phyloP scores from a whole-genome alignment of 2,329 filamentous ascomycete species.

The Trichoderma sp. region DNA sequence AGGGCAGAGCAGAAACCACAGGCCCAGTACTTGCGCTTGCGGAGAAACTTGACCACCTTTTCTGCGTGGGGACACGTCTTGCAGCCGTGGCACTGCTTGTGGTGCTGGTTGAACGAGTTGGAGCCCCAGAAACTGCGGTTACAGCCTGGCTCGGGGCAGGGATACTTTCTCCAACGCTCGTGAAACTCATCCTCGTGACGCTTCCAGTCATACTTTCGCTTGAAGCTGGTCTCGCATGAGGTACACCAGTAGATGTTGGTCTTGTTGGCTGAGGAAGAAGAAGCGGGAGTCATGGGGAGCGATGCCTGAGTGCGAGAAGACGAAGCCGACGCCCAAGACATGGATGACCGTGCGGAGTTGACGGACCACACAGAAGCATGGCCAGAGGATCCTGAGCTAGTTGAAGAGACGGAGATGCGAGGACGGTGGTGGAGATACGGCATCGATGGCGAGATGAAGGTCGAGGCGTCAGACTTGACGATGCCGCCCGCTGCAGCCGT shows the following conservation, averaged over 20 bases:
- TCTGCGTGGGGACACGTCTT: constrained; percentile 65
- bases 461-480: constrained; percentile 24
- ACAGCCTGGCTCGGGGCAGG: constrained; percentile 61
- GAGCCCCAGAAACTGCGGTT: constrained; percentile 67
- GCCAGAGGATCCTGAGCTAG: constrained; percentile 50
- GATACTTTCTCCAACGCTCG: constrained; percentile 66
- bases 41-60: constrained; percentile 60
- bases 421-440: constrained; percentile 42
- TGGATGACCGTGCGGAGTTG: constrained; percentile 40
- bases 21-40: constrained; percentile 65
- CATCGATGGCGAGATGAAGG: constrained; percentile 38
- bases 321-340: constrained; percentile 41
- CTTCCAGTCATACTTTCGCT: constrained; percentile 68
- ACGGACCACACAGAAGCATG: constrained; percentile 48
- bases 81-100: constrained; percentile 63
- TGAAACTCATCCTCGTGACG: constrained; percentile 69
- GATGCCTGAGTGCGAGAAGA: constrained; percentile 38
- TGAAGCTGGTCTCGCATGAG: constrained; percentile 62
- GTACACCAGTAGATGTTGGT: constrained; percentile 57
- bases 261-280: constrained; percentile 34
- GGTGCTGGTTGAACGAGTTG: constrained; percentile 67
- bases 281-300: constrained; percentile 36
- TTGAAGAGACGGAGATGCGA: constrained; percentile 49
- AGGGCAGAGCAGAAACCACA: constrained; percentile 67
- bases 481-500: background rate